Percentiles rank a stretch among this genome's conserved stretches.
Evolutionary conservation across 441 rosid species (phyloP).

Genomic region (Isatis lusitanica): DNA sequence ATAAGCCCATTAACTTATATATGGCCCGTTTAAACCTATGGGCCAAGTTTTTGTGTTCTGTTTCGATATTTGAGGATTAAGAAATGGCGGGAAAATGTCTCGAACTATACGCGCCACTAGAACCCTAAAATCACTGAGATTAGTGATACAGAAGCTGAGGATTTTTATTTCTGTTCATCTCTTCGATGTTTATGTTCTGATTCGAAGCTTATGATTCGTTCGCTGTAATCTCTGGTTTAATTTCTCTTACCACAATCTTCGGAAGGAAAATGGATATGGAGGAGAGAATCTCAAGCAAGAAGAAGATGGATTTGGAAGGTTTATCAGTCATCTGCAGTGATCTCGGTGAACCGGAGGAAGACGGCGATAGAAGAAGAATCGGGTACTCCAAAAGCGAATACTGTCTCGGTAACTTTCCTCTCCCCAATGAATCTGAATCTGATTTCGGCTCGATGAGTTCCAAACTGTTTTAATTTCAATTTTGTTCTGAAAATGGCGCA

Average conservation of each 20-base stretch:
- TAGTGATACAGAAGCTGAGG: not conserved
- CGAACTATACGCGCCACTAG: constrained; percentile 47
- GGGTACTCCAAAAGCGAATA: constrained; percentile 67
- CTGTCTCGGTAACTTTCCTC: constrained; percentile 53
- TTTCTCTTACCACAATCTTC: not conserved
- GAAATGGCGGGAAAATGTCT: constrained; percentile 61
- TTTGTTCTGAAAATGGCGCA: constrained; percentile 36
- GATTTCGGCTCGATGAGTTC: not conserved
- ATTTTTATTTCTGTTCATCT: not conserved
- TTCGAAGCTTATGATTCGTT: constrained; percentile 11
- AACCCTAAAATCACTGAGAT: constrained; percentile 36
- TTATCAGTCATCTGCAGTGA: constrained; percentile 74
- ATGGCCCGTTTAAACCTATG: not conserved
- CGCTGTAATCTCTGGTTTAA: not conserved
- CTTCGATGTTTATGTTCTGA: not conserved
- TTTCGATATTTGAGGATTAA: no score
- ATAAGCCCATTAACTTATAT: not conserved
- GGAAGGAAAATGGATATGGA: constrained; percentile 23
- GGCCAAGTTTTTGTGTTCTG: no score
- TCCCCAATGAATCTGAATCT: constrained; percentile 5
- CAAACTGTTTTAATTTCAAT: not conserved
- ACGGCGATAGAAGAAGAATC: constrained; percentile 48
- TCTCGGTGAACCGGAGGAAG: constrained; percentile 65
- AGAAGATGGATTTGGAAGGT: constrained; percentile 61
- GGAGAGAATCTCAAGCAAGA: constrained; percentile 33